These are phyloP conservation scores for Wickerhamomyces subpelliculosus DNA, from an alignment of 805 yeast genomes.

Conservation along the genomic window DNA sequence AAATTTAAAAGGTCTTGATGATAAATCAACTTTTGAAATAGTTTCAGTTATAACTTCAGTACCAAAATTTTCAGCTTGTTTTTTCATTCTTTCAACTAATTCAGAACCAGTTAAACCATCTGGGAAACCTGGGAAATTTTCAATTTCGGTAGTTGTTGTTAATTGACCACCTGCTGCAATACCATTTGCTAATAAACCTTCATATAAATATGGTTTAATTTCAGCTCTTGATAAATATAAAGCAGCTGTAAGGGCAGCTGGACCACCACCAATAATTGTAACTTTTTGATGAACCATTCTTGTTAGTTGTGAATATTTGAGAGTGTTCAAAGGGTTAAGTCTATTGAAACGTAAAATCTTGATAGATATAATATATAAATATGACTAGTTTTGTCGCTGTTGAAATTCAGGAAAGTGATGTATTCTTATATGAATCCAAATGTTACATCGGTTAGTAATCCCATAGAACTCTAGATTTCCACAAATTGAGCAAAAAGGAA, in stretches of 20 bases:
- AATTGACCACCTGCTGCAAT: conserved; percentile 98
- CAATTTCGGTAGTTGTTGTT: conserved; percentile 97
- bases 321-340: too few species aligned
- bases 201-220: conserved; percentile 86
- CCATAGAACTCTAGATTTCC: too few species aligned
- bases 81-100: conserved; percentile 91
- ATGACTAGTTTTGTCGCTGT: too few species aligned
- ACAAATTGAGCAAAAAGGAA: too few species aligned
- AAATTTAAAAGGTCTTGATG: conserved; percentile 85
- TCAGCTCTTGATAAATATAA: conserved; percentile 96
- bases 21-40: conserved; percentile 83
- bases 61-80: conserved; percentile 83
- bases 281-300: conserved; percentile 81
- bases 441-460: too few species aligned
- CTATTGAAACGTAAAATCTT: too few species aligned
- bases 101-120: conserved; percentile 80
- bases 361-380: too few species aligned
- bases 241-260: conserved; percentile 99
- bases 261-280: conserved; percentile 93
- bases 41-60: conserved; percentile 95
- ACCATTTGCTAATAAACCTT: conserved; percentile 94
- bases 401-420: too few species aligned
- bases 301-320: neutral
- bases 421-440: too few species aligned
- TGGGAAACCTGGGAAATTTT: conserved; percentile 99